Evolutionary conservation across 2,329 filamentous ascomycete genomes (phyloP), one percentile per base, ranked within the genome.

Genomic region (Colletotrichum horii): DNA sequence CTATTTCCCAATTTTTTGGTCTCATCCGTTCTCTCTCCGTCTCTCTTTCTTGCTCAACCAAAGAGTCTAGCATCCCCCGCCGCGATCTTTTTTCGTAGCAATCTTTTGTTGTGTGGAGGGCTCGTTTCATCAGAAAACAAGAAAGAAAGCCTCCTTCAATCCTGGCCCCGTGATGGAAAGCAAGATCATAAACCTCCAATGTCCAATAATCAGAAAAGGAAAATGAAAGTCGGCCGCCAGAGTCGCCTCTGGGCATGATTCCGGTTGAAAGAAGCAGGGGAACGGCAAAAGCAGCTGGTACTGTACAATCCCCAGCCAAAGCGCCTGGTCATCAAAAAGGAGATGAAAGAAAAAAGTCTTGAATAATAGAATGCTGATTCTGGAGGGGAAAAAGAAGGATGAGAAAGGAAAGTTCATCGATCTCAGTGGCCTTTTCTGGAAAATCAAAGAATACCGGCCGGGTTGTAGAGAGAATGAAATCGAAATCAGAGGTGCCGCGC

Each of bases 241-340:
- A 77, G 76, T 73, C 43, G 69, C 76, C 69, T 70, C 76, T 60
- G 73, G 15, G 56, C 24, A 56, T 66, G 43, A 38, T 24, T 73
- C 74, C 69, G 55, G 61, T 75, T 36, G 26, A 38, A 65, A 55
- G 24, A 22, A 48, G 16, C 22, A 60, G 24, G 58, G 32, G 74
- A 34, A 16, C n/a, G 14, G 55, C 28, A 48, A 48, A 48, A 22
- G 5, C 32, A 38, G 43, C 74, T 77, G 74, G 74, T 76, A 70
- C 76, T 74, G 76, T 77, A 65, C 69, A 68, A 76, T 69, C 74
- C 43, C 74, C 76, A 76, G 64, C 69, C 73, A 64, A 64, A 73
- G 69, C 56, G 65, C 69, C 58, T 34, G 72, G 64, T 65, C 22
- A 43, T 28, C n/a, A 58, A 22, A 43, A 30, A 30, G 28, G 24